phyloP scores from a whole-genome alignment of 164 flowering plant genomes.

The Echeveria elegans region DNA sequence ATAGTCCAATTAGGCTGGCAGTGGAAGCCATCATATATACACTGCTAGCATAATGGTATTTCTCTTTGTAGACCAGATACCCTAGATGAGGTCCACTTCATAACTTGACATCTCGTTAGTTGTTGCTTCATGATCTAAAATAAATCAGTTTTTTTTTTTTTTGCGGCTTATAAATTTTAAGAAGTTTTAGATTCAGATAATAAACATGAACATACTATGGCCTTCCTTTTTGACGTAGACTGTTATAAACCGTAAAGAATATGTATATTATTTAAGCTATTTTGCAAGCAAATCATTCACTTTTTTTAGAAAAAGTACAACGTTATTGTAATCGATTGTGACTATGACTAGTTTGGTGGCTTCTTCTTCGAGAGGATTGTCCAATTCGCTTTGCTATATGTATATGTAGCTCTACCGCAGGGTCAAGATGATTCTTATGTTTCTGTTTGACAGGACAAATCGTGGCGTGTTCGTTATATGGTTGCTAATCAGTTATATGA shows the following conservation, averaged over 20 bases:
- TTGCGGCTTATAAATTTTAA: too few relatives aligned
- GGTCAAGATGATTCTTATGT: neutral
- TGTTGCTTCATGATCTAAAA: neutral
- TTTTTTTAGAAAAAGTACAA: too few relatives aligned
- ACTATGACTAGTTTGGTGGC: too few relatives aligned
- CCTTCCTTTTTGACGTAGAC: neutral
- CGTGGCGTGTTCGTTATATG: conserved; percentile 99
- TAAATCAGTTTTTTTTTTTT: too few relatives aligned
- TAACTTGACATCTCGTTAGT: neutral
- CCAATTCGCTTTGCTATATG: neutral
- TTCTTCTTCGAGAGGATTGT: neutral
- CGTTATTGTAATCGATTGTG: too few relatives aligned
- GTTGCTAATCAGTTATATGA: conserved; percentile 97
- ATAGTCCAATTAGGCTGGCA: neutral
- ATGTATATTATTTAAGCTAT: neutral
- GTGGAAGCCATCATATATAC: neutral
- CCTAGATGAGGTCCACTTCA: too few relatives aligned
- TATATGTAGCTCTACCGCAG: neutral
- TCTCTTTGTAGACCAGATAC: too few relatives aligned
- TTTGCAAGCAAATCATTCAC: neutral
- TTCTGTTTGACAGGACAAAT: conserved; percentile 60
- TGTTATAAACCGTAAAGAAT: neutral
- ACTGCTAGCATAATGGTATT: neutral
- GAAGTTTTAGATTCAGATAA: too few relatives aligned
- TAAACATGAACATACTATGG: neutral